Base-by-base conservation (phyloP, 805 yeast genomes). In the Yarrowia alimentaria region DNA sequence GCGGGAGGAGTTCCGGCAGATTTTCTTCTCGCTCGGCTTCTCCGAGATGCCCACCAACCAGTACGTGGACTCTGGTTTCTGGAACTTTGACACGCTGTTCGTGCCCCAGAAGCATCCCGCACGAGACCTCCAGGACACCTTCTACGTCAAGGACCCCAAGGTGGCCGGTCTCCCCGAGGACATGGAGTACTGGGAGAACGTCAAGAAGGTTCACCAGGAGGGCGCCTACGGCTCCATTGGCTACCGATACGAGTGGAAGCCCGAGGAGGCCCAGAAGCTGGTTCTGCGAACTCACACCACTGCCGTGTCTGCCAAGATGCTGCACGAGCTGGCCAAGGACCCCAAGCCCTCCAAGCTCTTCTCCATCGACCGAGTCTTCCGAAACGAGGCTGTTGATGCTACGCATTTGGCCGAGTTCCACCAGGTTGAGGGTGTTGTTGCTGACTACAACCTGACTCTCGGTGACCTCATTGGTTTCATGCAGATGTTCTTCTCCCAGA, bases 21-120 rank as follows among this genome's bases (percentile, higher is more conserved):
- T 93, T 64, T 93, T 93, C 80, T 91, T 93, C 72, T 81, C 93
- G 29, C 81, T 93, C 90, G 99, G 99, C 6, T 93, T 93, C 81
- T 81, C 93, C 21, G 99, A 93, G 73, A 93, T 93, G 99, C 96
- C 99, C 55, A 84, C 99, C 19, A 91, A 91, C 69, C 96, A 91
- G 69, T 93, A 90, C 67, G 99, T 93, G 49, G 99, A 93, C 66
- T 79, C 93, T 13, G 98, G 98, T 4, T 93, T 93, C 81, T 93
- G 99, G 99, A 93, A 93, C 71, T 93, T 93, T 65, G 99, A 93
- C 68, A 80, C 99, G 3, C 77, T 93, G 62, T 93, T 73, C 63
- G 99, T 93, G 51, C 99, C 99, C 52, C 99, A 93, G 73, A 98
- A 93, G 73, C 99, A 93, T 73, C 99, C 99, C 13, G 99, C 99